A percentile compares a stretch with the other conserved stretches of the same genome.
These are phyloP conservation scores for Globisporangium sylvaticum DNA, from an alignment of 352 stramenopile genomes.

Conservation along the genomic window DNA sequence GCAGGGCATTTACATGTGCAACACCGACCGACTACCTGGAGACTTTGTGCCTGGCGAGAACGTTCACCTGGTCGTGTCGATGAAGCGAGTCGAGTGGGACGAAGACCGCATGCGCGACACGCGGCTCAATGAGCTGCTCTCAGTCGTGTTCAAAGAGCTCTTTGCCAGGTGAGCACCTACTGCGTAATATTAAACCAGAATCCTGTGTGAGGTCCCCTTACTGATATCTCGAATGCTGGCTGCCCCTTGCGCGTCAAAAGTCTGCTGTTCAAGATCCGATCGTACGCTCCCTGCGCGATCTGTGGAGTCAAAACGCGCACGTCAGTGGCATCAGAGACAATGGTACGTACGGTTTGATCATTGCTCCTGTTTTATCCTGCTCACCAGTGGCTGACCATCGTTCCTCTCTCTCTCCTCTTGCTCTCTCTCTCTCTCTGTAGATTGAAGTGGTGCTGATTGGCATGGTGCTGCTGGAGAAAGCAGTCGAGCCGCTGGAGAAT, in stretches of 20 bases:
- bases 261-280: slow-evolving; percentile 63
- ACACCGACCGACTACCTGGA: slow-evolving; percentile 72
- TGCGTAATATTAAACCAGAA: too few relatives aligned
- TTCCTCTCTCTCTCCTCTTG: too few relatives aligned
- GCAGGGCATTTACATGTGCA: slow-evolving; percentile 84
- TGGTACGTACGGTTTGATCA: slow-evolving; percentile 31
- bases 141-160: slow-evolving; percentile 80
- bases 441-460: slow-evolving; percentile 83
- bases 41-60: slow-evolving; percentile 70
- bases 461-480: slow-evolving; percentile 69
- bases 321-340: slow-evolving; percentile 74
- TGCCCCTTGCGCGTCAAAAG: slow-evolving; percentile 19
- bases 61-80: slow-evolving; percentile 82
- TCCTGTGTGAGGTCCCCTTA: neutral
- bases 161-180: slow-evolving; percentile 88
- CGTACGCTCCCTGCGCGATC: slow-evolving; percentile 79
- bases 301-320: slow-evolving; percentile 77
- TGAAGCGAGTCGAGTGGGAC: slow-evolving; percentile 87
- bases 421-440: slow-evolving; percentile 24
- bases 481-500: slow-evolving; percentile 42
- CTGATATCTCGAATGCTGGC: neutral
- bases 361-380: too few relatives aligned
- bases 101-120: slow-evolving; percentile 86
- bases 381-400: too few relatives aligned
- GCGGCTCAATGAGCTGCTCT: slow-evolving; percentile 78